phyloP scores from a whole-genome alignment of 441 rosid species.

The Erysimum pusillum region DNA sequence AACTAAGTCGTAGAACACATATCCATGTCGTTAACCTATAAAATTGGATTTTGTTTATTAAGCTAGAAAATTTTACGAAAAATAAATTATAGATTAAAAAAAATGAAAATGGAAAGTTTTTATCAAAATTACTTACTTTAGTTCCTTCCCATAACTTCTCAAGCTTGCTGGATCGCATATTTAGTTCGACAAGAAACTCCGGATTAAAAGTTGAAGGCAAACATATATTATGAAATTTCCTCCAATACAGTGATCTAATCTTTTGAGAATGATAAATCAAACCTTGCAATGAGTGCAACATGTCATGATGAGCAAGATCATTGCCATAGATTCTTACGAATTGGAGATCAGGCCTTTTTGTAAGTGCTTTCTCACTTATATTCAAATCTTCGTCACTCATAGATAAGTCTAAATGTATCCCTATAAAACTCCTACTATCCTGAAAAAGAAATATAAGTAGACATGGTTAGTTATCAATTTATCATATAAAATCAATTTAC shows the following conservation, averaged over 20 bases:
- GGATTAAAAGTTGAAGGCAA: neutral
- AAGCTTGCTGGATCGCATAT: fast-evolving
- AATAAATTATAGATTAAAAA: neutral
- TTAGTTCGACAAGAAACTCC: neutral
- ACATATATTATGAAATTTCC: fast-evolving
- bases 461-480: too few relatives aligned
- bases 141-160: neutral
- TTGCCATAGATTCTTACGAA: neutral
- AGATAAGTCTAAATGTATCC: neutral
- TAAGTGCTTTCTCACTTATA: neutral
- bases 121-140: neutral
- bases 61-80: neutral
- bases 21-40: too few relatives aligned
- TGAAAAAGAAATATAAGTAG: neutral
- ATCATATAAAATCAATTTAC: neutral
- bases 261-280: neutral
- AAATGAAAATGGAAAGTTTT: neutral
- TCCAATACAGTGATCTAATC: neutral
- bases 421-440: neutral
- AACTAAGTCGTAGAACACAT: too few relatives aligned
- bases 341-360: neutral
- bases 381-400: neutral
- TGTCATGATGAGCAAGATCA: neutral
- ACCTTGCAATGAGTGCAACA: too few relatives aligned
- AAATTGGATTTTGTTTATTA: neutral